A percentile compares a stretch with the other conserved stretches of the same genome.
Evolutionary conservation across 495 filamentous ascomycete genomes (phyloP).

Genomic region (Hyaloscypha bicolor): DNA sequence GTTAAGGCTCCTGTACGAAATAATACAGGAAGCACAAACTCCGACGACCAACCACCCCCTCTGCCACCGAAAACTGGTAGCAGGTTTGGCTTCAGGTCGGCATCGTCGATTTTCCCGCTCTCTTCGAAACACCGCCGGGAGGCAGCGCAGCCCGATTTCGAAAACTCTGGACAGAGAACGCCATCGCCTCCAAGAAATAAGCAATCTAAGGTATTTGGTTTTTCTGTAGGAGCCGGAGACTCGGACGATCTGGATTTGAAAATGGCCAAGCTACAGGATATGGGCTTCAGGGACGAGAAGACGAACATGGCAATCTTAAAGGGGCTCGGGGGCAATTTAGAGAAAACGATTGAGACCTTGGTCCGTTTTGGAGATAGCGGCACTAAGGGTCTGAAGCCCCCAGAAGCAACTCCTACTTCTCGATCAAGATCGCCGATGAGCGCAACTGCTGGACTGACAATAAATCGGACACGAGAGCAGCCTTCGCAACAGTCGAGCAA

Average conservation of each 20-base stretch:
- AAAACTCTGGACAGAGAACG: conserved; percentile 30
- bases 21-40: conserved; percentile 48
- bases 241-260: conserved; percentile 63
- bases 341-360: conserved; percentile 81
- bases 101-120: conserved; percentile 67
- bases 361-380: conserved; percentile 72
- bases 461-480: conserved; percentile 37
- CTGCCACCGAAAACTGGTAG: conserved; percentile 81
- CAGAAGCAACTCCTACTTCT: conserved; percentile 39
- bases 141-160: conserved; percentile 31
- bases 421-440: conserved; percentile 47
- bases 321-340: conserved; percentile 78
- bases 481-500: conserved; percentile 55
- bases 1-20: conserved; percentile 37
- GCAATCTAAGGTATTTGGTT: conserved; percentile 30
- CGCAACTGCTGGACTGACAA: conserved; percentile 27
- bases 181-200: conserved; percentile 40
- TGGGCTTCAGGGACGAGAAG: conserved; percentile 89
- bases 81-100: conserved; percentile 75
- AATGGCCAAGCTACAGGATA: conserved; percentile 76
- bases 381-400: conserved; percentile 36
- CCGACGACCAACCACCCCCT: conserved; percentile 70
- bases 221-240: conserved; percentile 22
- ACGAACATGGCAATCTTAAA: conserved; percentile 79
- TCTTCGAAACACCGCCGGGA: conserved; percentile 47